These are phyloP conservation scores for Sarocladium kiliense DNA, from an alignment of 2,329 filamentous ascomycete species.

Conservation along the genomic window DNA sequence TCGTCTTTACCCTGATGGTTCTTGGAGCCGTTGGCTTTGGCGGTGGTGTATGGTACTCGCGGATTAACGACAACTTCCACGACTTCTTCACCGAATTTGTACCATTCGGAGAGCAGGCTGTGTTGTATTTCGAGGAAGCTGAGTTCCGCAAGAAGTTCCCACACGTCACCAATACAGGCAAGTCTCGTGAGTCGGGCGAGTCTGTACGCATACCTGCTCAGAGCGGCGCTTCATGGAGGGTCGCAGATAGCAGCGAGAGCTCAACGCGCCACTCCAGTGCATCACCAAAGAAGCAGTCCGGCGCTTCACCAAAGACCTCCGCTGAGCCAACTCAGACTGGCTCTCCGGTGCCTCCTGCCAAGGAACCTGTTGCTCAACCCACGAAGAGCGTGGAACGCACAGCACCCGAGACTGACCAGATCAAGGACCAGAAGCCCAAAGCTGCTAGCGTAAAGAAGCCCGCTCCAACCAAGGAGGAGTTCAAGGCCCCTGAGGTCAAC, in stretches of 20 bases:
- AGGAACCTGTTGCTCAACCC: conserved; percentile 6
- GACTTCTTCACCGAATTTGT: conserved; percentile 98
- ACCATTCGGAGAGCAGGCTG: conserved; percentile 88
- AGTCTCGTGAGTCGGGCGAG: conserved; percentile 52
- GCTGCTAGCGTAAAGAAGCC: conserved; percentile 12
- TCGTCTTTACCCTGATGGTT: conserved; percentile 70
- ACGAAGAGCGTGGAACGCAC: conserved; percentile 26
- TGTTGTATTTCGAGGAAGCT: conserved; percentile 91
- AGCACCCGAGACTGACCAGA: conserved; percentile 17
- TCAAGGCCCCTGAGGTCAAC: conserved; percentile 57
- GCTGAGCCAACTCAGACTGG: conserved; percentile 15
- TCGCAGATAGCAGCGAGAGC: conserved; percentile 55
- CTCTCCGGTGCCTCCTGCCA: conserved; percentile 11
- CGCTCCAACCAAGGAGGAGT: conserved; percentile 23
- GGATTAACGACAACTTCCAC: conserved; percentile 95
- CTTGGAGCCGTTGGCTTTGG: conserved; percentile 75
- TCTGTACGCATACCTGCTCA: conserved; percentile 79
- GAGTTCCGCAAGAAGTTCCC: conserved; percentile 86
- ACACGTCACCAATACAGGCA: conserved; percentile 39
- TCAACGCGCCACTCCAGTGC: conserved; percentile 55
- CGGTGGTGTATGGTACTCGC: conserved; percentile 86
- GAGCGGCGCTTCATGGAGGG: conserved; percentile 78
- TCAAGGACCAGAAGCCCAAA: conserved; percentile 18
- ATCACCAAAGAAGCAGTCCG: conserved; percentile 22
- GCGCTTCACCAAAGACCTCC: conserved; percentile 24